Percentiles rank a stretch among this genome's conserved stretches.
Evolutionary conservation across 1,284 basidiomycete genomes (phyloP).

Genomic region (Inonotus hispidus): DNA sequence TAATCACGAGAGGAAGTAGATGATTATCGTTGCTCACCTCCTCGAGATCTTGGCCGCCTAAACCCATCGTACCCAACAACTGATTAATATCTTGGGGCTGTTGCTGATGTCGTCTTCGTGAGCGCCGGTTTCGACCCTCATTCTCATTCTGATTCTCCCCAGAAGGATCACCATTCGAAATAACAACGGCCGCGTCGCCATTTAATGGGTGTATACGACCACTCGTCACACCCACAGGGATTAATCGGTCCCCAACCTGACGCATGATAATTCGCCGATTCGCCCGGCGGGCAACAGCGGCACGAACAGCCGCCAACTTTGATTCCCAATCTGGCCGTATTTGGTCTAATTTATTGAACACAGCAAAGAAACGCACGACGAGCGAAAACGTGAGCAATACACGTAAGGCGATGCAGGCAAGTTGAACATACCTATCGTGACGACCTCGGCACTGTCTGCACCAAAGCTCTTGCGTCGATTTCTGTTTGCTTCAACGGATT

Average conservation of each 20-base stretch:
- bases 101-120: constrained; percentile 51
- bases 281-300: constrained; percentile 83
- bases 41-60: constrained; percentile 80
- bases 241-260: constrained; percentile 93
- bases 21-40: constrained; percentile 57
- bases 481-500: constrained; percentile 43
- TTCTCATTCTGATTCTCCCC: constrained; percentile 35
- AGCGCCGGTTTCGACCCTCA: constrained; percentile 42
- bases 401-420: neutral
- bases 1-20: neutral
- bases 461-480: constrained; percentile 75
- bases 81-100: constrained; percentile 49
- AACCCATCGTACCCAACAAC: constrained; percentile 58
- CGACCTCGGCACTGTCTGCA: constrained; percentile 78
- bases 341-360: constrained; percentile 52
- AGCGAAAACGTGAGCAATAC: constrained; percentile 2
- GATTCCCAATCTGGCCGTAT: constrained; percentile 94
- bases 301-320: constrained; percentile 84
- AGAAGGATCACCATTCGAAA: constrained; percentile 42
- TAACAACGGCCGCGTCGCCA: constrained; percentile 30
- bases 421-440: constrained; percentile 71
- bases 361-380: neutral
- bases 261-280: constrained; percentile 98
- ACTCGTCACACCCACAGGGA: constrained; percentile 93
- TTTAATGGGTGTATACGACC: constrained; percentile 62